Evolutionary conservation across 306 rosid genomes (phyloP).

Genomic region (cucumber (Cucumis sativus)): Cucumber_9930_V3 NC_026660.2:11016501-11017000

Average conservation of each 20-base stretch:
- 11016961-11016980: slow-evolving; percentile 98
- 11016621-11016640: background rate
- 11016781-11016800: background rate
- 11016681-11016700: background rate
- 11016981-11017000: slow-evolving; percentile 90
- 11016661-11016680: background rate
- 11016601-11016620: background rate
- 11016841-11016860: background rate
- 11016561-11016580: background rate
- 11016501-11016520: background rate
- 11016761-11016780: background rate
- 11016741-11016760: background rate
- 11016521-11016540: background rate
- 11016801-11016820: background rate
- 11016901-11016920: slow-evolving; percentile 8
- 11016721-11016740: background rate
- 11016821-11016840: background rate
- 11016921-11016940: slow-evolving; percentile 17
- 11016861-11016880: background rate
- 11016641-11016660: background rate
- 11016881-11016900: background rate
- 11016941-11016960: slow-evolving; percentile 78
- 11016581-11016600: background rate
- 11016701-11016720: background rate
- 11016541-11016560: background rate